phyloP scores from a whole-genome alignment of 1,284 basidiomycete genomes.

The Microstroma glucosiphilum region DNA sequence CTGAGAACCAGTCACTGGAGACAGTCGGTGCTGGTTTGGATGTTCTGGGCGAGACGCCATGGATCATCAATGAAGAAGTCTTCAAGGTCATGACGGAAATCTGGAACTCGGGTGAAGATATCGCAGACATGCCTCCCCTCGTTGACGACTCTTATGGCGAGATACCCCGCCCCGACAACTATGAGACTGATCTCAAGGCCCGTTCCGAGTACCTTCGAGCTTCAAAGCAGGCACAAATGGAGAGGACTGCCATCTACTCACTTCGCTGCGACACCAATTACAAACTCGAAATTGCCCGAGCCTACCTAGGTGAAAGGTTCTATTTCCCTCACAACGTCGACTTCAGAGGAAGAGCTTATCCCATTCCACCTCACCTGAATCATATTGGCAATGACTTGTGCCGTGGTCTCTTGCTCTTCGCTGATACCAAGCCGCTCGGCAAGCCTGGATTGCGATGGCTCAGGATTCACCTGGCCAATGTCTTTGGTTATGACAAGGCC shows the following conservation, averaged over 20 bases:
- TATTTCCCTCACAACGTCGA: conserved; percentile 97
- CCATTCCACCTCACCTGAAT: conserved; percentile 88
- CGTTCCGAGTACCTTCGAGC: conserved; percentile 62
- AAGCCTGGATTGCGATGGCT: conserved; percentile 74
- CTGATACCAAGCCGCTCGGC: conserved; percentile 71
- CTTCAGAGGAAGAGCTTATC: conserved; percentile 95
- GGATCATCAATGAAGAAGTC: conserved; percentile 75
- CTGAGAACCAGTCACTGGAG: conserved; percentile 69
- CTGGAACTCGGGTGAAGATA: conserved; percentile 66
- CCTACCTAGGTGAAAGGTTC: conserved; percentile 77
- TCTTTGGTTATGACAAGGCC: conserved; percentile 91
- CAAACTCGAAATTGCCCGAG: conserved; percentile 90
- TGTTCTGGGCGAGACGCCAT: conserved; percentile 81
- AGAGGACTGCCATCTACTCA: conserved; percentile 59
- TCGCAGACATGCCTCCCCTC: conserved; percentile 52
- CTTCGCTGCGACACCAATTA: conserved; percentile 92
- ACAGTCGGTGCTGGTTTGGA: conserved; percentile 82
- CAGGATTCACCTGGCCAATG: conserved; percentile 86
- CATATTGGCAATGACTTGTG: conserved; percentile 94
- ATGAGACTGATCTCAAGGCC: conserved; percentile 63
- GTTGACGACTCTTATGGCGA: background rate
- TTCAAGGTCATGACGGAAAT: conserved; percentile 67
- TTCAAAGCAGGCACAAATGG: conserved; percentile 58
- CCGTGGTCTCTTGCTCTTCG: conserved; percentile 81
- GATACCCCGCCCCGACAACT: conserved; percentile 57